Evolutionary conservation across 345 rosid species (phyloP), one percentile per base, ranked within the genome.

Genomic region (Aquilaria malaccensis): DNA sequence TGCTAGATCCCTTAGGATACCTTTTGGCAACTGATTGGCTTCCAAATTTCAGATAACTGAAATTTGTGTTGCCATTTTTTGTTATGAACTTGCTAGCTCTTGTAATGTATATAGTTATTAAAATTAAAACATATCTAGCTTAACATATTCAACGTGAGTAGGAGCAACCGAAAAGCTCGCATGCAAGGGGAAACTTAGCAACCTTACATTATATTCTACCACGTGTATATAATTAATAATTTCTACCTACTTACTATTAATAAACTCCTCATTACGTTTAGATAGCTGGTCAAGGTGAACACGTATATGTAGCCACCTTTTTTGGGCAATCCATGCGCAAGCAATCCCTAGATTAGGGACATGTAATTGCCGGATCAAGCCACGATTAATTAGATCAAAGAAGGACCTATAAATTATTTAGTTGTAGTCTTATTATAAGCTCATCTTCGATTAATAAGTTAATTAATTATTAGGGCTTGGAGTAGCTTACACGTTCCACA

Each of bases 331-430:
- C 77, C 52, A 61, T 59, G 53, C 60, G 6, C 52, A 59, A 72
- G 71, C 71, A 67, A 80, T 14, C 66, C 57, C 76, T 69, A 30
- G 10, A 73, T 64, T 50, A 3, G 7, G 66, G 70, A 72, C 75
- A 65, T 55, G 60, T 69, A 72, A 46, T 72, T 72, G 6, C 67
- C 59, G 48, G 47, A 37, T 69, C 71, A 41, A 67, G 58, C 68
- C 13, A 37, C 7, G 5, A 37, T 3, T 37, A 37, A 3, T 37
- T 37, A 37, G 43, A 37, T 37, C 7, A 37, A 3, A 37, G 7
- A 37, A 5, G 4, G 7, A 37, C 43, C 7, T 37, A 9, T 37
- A 37, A 37, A 9, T 3, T 37, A 37, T 4, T 9, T 1, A 2
- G 43, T 37, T 4, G 43, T 37, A 9, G 43, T 9, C 43, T 37